Percentiles rank a stretch among this genome's conserved stretches.
Evolutionary conservation across 1,139 yeast genomes (phyloP).

Genomic region (Suhomyces yuchorum): DNA sequence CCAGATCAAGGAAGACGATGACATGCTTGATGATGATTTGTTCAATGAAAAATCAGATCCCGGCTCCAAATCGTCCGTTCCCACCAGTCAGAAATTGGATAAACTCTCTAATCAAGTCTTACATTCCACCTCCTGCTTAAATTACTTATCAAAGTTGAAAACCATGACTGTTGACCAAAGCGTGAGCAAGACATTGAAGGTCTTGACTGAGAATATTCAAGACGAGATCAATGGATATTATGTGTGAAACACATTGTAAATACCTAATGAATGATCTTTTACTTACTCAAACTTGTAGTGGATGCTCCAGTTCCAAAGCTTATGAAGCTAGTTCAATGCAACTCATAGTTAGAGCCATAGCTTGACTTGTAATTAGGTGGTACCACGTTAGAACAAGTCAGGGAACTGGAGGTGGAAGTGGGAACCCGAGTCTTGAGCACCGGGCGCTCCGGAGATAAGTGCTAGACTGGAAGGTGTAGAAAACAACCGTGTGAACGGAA

Average conservation of each 20-base stretch:
- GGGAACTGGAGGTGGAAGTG: no score
- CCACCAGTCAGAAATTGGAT: slow-evolving; percentile 7
- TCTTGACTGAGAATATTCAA: slow-evolving; percentile 15
- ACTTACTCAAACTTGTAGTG: background rate
- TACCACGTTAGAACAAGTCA: no score
- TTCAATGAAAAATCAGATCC: slow-evolving; percentile 14
- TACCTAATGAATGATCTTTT: no score
- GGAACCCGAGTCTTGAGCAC: no score
- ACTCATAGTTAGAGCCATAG: no score
- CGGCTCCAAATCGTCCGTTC: background rate
- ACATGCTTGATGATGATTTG: slow-evolving; percentile 19
- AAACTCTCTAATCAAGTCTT: background rate
- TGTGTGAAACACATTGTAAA: slow-evolving; percentile 7
- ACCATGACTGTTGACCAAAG: slow-evolving; percentile 3
- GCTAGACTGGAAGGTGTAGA: no score
- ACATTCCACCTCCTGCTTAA: slow-evolving; percentile 1
- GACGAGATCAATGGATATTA: slow-evolving; percentile 17
- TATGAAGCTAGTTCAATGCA: no score
- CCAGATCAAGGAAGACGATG: slow-evolving; percentile 15
- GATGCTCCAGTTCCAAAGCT: no score
- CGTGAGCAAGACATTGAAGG: slow-evolving; percentile 5
- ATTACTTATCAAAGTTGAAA: slow-evolving; percentile 2
- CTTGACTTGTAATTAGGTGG: no score
- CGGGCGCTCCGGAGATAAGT: no score
- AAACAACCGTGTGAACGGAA: no score